These are phyloP conservation scores for Lachnellula occidentalis DNA, from an alignment of 2,329 filamentous ascomycete genomes.

Conservation along the genomic window DNA sequence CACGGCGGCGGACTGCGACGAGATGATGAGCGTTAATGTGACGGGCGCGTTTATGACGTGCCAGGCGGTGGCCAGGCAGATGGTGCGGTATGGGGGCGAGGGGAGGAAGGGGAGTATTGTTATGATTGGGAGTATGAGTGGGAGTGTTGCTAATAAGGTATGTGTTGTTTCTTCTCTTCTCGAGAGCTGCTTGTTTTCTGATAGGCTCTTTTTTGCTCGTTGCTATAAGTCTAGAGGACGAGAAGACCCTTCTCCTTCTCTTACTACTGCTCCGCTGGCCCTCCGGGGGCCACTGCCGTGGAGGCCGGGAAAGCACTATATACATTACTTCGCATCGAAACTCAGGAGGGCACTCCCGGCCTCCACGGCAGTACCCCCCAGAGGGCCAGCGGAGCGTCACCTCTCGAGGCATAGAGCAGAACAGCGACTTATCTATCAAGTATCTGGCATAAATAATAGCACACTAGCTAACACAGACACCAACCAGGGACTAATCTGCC, in stretches of 20 bases:
- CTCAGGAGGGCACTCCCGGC: no score
- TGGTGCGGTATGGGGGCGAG: slow-evolving; percentile 51
- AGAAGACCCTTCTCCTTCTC: neutral
- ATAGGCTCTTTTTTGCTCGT: neutral
- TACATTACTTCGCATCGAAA: no score
- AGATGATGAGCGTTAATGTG: slow-evolving; percentile 79
- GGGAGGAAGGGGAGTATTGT: slow-evolving; percentile 58
- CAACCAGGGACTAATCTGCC: slow-evolving; percentile 50
- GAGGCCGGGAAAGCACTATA: no score
- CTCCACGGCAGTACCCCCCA: no score
- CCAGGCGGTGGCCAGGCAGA: slow-evolving; percentile 78
- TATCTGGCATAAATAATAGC: no score
- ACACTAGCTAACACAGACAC: slow-evolving; percentile 1
- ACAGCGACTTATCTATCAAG: no score
- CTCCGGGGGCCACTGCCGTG: no score
- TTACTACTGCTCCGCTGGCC: no score
- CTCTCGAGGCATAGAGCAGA: no score
- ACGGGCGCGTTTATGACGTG: slow-evolving; percentile 84
- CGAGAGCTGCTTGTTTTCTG: no score
- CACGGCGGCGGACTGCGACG: slow-evolving; percentile 65
- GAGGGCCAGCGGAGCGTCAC: no score
- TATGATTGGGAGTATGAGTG: slow-evolving; percentile 67
- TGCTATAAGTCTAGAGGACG: no score
- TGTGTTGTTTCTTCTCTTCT: slow-evolving; percentile 25
- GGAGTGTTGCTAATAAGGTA: slow-evolving; percentile 61